These are phyloP conservation scores for Chlorella sp. DNA, from an alignment of 139 green algal species.

Conservation along the genomic window DNA sequence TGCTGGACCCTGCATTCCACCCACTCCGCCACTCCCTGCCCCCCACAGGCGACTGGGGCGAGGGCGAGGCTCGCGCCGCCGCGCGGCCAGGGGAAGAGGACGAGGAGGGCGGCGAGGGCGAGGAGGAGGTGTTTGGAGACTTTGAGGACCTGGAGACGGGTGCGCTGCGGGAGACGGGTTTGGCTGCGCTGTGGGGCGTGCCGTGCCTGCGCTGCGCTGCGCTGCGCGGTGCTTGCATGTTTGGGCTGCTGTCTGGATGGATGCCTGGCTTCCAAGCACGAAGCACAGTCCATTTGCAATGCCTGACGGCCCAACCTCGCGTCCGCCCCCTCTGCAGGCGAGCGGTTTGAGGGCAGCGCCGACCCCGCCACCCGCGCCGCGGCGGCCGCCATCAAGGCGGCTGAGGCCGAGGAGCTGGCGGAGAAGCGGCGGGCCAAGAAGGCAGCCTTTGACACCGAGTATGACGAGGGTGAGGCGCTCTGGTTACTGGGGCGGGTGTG, in stretches of 20 bases:
- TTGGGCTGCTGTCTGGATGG: too few relatives aligned
- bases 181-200: too few relatives aligned
- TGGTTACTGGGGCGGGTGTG: neutral
- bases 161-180: conserved; percentile 14
- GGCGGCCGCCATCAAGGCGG: conserved; percentile 33
- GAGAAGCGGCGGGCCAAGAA: conserved; percentile 82
- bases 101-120: conserved; percentile 46
- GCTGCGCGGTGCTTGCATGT: neutral
- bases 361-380: conserved; percentile 69
- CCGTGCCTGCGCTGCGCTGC: conserved; percentile 1
- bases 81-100: conserved; percentile 55
- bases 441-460: conserved; percentile 78
- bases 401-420: conserved; percentile 56
- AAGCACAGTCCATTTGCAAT: too few relatives aligned
- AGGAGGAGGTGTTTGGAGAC: conserved; percentile 60
- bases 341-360: conserved; percentile 45
- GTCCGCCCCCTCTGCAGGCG: conserved; percentile 13
- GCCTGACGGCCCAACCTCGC: too few relatives aligned
- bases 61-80: conserved; percentile 62
- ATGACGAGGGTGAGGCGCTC: conserved; percentile 52
- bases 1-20: neutral
- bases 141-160: conserved; percentile 97
- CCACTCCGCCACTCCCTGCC: neutral
- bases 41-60: conserved; percentile 86
- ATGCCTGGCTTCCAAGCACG: too few relatives aligned